Evolutionary conservation across 805 yeast species (phyloP).

Genomic region (Pichia californica): DNA sequence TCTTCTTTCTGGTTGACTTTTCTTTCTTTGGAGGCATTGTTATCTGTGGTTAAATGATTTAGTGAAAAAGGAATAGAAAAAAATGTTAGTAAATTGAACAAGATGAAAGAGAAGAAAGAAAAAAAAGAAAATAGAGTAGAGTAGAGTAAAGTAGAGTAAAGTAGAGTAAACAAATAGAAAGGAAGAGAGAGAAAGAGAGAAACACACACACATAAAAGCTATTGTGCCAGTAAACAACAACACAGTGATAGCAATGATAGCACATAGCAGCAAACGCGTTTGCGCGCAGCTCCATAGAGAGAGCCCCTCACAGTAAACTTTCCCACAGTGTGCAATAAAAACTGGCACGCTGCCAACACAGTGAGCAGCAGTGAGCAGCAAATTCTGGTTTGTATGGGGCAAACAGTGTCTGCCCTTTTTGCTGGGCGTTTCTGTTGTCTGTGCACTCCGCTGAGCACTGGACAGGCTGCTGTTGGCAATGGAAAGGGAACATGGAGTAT

Average conservation of each 20-base stretch:
- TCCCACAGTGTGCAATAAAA: neutral
- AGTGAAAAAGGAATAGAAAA: neutral
- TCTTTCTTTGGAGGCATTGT: constrained; percentile 19
- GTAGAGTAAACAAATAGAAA: no score
- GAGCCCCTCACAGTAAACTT: no score
- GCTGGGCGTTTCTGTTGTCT: neutral
- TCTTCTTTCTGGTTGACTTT: constrained; percentile 33
- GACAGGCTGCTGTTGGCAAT: neutral
- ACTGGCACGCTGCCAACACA: neutral
- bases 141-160: no score
- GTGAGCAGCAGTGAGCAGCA: neutral
- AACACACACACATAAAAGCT: no score
- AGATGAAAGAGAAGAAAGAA: no score
- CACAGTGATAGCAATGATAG: no score
- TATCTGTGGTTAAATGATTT: neutral
- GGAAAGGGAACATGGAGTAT: no score
- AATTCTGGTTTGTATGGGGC: neutral
- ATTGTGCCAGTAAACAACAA: no score
- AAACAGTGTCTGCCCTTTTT: neutral
- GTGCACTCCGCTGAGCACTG: no score
- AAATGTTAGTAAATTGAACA: neutral
- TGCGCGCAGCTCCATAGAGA: no score
- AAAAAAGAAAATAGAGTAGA: no score
- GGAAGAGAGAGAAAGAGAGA: no score
- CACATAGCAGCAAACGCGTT: neutral